phyloP scores from a whole-genome alignment of 176 grass and related monocot genomes.

The Stipa capillata region DNA sequence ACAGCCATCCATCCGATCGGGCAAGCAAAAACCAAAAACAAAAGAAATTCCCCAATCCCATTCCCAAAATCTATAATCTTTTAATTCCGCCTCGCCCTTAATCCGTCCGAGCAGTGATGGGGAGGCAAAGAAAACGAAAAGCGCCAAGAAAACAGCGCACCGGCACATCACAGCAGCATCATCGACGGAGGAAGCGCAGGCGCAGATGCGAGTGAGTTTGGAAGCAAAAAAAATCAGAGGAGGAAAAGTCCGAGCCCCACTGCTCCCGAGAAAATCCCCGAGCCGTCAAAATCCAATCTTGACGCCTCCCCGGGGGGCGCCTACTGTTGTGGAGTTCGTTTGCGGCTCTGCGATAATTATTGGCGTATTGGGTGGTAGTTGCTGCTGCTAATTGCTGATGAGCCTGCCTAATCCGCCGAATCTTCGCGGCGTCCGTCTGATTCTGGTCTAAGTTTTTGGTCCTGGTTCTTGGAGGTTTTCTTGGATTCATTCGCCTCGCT shows the following conservation, averaged over 20 bases:
- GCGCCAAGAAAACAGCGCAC: constrained; percentile 43
- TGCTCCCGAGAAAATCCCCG: background rate
- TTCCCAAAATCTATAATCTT: constrained; percentile 34
- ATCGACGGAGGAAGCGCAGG: background rate
- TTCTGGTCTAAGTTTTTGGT: background rate
- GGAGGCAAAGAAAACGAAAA: constrained; percentile 53
- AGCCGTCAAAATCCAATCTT: constrained; percentile 54
- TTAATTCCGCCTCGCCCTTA: constrained; percentile 2
- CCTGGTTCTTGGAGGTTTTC: constrained; percentile 16
- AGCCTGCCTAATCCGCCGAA: constrained; percentile 21
- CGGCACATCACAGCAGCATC: constrained; percentile 13
- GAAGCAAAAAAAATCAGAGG: constrained; percentile 7
- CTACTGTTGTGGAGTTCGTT: constrained; percentile 33
- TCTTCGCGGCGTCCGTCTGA: background rate
- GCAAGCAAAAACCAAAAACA: constrained; percentile 5
- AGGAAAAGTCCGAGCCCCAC: constrained; percentile 19
- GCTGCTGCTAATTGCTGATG: background rate
- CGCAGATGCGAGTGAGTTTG: background rate
- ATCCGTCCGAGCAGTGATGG: constrained; percentile 28
- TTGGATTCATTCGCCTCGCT: constrained; percentile 29
- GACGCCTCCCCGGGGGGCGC: background rate
- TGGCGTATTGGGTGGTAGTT: background rate
- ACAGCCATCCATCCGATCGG: constrained; percentile 12
- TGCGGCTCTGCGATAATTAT: constrained; percentile 16
- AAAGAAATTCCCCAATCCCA: constrained; percentile 16